Percentiles rank a stretch among this genome's conserved stretches.
phyloP scores from a whole-genome alignment of 2,329 filamentous ascomycete genomes.

The Curvularia sp. region DNA sequence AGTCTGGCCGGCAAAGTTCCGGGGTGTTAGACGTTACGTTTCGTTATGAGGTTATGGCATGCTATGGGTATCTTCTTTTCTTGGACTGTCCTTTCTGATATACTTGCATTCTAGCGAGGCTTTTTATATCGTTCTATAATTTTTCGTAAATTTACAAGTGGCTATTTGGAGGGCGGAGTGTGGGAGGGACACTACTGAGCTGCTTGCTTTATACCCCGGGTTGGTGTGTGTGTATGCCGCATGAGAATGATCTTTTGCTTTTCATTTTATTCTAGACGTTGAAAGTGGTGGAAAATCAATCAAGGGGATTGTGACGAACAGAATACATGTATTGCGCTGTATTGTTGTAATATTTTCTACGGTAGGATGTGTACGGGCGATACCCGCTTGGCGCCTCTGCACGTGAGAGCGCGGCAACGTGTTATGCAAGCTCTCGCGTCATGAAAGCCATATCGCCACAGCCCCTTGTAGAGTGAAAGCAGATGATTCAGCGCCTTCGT shows the following conservation, averaged over 20 bases:
- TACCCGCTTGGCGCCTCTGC: neutral
- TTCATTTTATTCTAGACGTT: neutral
- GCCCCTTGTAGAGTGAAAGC: neutral
- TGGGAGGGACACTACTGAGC: constrained; percentile 11
- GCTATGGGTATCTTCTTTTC: constrained; percentile 3
- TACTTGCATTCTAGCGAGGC: constrained; percentile 24
- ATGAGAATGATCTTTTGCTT: constrained; percentile 4
- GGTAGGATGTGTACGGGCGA: neutral
- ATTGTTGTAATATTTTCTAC: neutral
- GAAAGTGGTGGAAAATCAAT: neutral
- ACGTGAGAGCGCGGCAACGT: constrained; percentile 27
- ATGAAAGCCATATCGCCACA: neutral
- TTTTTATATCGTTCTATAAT: constrained; percentile 10
- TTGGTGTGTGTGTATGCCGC: constrained; percentile 15
- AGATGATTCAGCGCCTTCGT: neutral
- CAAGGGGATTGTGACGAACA: neutral
- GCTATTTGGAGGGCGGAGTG: constrained; percentile 7
- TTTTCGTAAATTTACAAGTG: constrained; percentile 14
- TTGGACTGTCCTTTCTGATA: constrained; percentile 17
- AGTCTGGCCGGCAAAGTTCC: neutral
- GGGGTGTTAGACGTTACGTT: constrained; percentile 5
- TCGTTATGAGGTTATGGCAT: constrained; percentile 21
- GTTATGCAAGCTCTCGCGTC: constrained; percentile 11
- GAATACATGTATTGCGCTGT: neutral
- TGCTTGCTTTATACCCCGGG: constrained; percentile 27